phyloP scores from a whole-genome alignment of 2,329 filamentous ascomycete species.

The Monilinia fructicola region DNA sequence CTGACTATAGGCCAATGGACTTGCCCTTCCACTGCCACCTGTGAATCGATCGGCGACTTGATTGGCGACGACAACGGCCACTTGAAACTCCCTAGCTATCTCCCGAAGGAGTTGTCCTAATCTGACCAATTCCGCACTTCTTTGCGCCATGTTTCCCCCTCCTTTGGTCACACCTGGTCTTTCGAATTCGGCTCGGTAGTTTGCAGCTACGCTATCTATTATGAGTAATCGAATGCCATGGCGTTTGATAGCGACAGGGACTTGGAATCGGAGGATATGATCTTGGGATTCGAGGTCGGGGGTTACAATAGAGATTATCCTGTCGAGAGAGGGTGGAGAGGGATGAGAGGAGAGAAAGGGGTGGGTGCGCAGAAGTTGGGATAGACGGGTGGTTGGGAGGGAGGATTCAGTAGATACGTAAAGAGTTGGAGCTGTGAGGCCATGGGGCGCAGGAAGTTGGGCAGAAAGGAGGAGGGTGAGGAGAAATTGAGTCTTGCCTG shows the following conservation, averaged over 20 bases:
- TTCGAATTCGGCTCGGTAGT: constrained; percentile 90
- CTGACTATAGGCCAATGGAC: constrained; percentile 22
- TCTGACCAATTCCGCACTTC: constrained; percentile 73
- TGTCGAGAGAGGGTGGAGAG: constrained; percentile 63
- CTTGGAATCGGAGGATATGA: constrained; percentile 89
- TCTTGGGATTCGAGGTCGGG: constrained; percentile 93
- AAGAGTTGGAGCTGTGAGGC: constrained; percentile 66
- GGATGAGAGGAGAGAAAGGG: constrained; percentile 64
- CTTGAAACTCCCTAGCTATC: constrained; percentile 69
- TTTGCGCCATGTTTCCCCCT: constrained; percentile 65
- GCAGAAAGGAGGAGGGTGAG: constrained; percentile 79
- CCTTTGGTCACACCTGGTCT: constrained; percentile 46
- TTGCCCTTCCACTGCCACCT: constrained; percentile 21
- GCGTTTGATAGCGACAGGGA: constrained; percentile 77
- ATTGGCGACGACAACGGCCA: constrained; percentile 90
- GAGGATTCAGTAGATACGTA: constrained; percentile 94
- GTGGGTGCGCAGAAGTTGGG: constrained; percentile 72
- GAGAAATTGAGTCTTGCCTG: constrained; percentile 92
- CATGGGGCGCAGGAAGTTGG: constrained; percentile 74
- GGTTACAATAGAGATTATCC: constrained; percentile 76
- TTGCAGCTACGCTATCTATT: constrained; percentile 89
- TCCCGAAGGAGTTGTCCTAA: constrained; percentile 74
- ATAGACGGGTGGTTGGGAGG: constrained; percentile 76
- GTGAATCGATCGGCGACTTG: constrained; percentile 88
- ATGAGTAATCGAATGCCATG: constrained; percentile 79